Evolutionary conservation across 495 filamentous ascomycete species (phyloP).

Genomic region (Margaritispora aquatica): DNA sequence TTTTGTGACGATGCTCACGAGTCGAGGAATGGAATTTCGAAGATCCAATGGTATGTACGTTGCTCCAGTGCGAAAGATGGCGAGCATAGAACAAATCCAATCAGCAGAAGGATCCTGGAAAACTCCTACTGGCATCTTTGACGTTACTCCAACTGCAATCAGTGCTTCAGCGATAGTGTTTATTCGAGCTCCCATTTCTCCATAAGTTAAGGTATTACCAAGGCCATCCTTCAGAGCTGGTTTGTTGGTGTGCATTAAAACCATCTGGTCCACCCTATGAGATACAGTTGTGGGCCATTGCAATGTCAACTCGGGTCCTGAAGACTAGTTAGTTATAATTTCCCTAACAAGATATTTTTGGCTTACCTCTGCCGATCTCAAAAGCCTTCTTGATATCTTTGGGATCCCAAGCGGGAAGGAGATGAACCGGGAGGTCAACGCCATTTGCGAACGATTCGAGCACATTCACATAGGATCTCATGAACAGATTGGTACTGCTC

Average conservation of each 20-base stretch:
- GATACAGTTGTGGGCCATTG: no score
- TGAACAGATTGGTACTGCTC: neutral
- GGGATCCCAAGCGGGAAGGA: no score
- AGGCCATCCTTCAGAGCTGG: neutral
- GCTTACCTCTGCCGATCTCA: no score
- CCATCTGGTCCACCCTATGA: no score
- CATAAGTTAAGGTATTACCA: no score
- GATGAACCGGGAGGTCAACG: no score
- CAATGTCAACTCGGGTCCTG: no score
- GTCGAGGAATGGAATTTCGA: slow-evolving; percentile 22
- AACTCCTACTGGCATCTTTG: slow-evolving; percentile 22
- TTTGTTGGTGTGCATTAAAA: no score
- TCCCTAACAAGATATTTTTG: no score
- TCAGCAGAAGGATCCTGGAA: slow-evolving; percentile 32
- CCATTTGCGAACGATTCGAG: no score
- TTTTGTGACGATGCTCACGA: slow-evolving; percentile 10
- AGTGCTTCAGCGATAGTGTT: slow-evolving; percentile 6
- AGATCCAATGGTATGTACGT: slow-evolving; percentile 49
- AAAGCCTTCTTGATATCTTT: no score
- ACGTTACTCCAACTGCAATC: neutral
- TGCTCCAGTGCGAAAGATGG: slow-evolving; percentile 41
- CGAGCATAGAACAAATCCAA: slow-evolving; percentile 46
- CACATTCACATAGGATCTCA: neutral
- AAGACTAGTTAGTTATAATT: no score
- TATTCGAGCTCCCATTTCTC: neutral